Base-by-base conservation (phyloP, 768 basidiomycete species). In the button mushroom (Agaricus bisporus) region DNA sequence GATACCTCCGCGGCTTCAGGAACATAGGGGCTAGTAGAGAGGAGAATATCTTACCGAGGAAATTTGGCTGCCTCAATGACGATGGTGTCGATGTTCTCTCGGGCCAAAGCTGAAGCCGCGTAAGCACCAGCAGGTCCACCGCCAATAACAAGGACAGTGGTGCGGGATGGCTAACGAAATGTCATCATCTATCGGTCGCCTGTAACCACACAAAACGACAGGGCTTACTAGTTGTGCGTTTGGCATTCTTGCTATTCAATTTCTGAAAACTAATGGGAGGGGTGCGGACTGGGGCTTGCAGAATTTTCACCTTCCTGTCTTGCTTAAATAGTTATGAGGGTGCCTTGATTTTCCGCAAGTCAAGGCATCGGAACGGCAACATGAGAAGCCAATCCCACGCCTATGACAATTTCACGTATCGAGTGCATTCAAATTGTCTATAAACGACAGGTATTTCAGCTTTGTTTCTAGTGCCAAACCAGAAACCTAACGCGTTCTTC, bases 101-200 rank as follows among this genome's bases (percentile, higher is more conserved):
- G 65, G 8, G 72, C 74, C 17, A 79, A 64, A 14, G 64, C 71
- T 4, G 73, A 63, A 5, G 77, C 77, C n/a, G 75, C 70, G 56
- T 76, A 79, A 15, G 68, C 67, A 1, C 77, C 77, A 8, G 70
- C 71, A 41, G 78, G 78, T 7, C 78, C 78, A n/a, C 74, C 77
- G 5, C 73, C 73, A 14, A 74, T 66, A 45, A 74, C 62, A 7
- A 73, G 62, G 42, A 74, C 66, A 3, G 60, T 54, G n/a, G 58
- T 64, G 47, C 60, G 61, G 51, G 58, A 51, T 37, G 58, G 58
- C 58, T 54, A 42, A 14, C 14, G 8, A 20, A 37, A n/a, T 1
- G 6, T 17, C 28, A 32, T 41, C 18, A 26, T 36, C 11, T 8
- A 48, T 11, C 38, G 22, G 29, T 36, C 15, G 8, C 7, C 12